Evolutionary conservation across 148 eudicot species (phyloP), one percentile per base, ranked within the genome.

Genomic region (Euryodendron excelsum): DNA sequence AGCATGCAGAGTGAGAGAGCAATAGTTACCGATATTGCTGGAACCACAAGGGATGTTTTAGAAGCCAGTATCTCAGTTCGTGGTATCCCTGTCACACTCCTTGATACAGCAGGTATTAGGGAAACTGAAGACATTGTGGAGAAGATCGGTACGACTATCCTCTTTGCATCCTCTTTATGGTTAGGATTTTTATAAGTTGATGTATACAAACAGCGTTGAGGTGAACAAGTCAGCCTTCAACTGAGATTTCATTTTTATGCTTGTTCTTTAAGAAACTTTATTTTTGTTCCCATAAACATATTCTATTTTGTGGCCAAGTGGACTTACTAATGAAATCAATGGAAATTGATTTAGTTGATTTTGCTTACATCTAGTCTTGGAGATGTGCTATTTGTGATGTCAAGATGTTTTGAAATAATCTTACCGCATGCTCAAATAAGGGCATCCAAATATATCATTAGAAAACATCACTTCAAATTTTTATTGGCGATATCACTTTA

Each of bases 1-100:
- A 93, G 98, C 88, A 69, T 96, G 86, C 99, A 96, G 99, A 93
- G 90, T 91, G 97, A 96, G 88, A 90, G 91, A 86, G 99, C 99
- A 48, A 96, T 96, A 83, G 99, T 96, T 69, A 96, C 99, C 63
- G 92, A 93, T 68, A 85, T 96, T 89, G 98, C 99, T 85, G 99
- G 99, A 76, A 96, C 99, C 50, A 96, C 99, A 31, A 83, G 99
- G 76, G 99, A 96, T 88, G 86, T 96, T 66, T 85, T 96, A 69
- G 98, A 96, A 88, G 99, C 97, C 31, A 89, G 83, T 82, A 84
- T 96, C 59, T 85, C 91, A 63, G 89, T 96, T 69, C 82, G 88
- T 74, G 99, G 99, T 14, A 88, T 96, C 52, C 97, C 97, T 33
- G 89, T 93, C 73, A 96, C 98, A 28, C 91, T 96, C 75, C 98